Conservation (phyloP, 2,329 filamentous ascomycete species). For the Exophiala sp. region DNA sequence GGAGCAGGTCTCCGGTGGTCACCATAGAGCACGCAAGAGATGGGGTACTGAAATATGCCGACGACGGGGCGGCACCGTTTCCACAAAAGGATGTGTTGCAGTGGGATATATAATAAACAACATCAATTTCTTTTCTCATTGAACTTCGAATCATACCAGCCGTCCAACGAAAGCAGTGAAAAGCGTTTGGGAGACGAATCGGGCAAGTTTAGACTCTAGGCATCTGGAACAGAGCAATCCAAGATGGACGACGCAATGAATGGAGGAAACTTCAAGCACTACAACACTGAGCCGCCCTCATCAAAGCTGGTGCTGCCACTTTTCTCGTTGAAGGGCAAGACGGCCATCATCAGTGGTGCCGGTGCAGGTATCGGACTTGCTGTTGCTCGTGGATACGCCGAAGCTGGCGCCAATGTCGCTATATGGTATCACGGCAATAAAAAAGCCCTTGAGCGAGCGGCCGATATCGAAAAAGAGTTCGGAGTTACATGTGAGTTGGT, state of each 20-base stretch:
- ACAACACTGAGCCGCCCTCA: slow-evolving; percentile 51
- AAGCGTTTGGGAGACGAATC: too few species aligned
- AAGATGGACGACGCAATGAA: slow-evolving; percentile 38
- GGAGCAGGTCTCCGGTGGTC: too few species aligned
- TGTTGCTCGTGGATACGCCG: slow-evolving; percentile 63
- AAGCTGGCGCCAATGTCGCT: slow-evolving; percentile 68
- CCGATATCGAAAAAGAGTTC: slow-evolving; percentile 62
- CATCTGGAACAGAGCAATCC: slow-evolving; percentile 6
- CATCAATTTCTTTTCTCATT: too few species aligned
- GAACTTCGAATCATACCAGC: too few species aligned
- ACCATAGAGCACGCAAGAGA: too few species aligned
- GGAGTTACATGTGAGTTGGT: slow-evolving; percentile 52
- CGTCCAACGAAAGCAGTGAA: too few species aligned
- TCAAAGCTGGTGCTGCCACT: slow-evolving; percentile 57
- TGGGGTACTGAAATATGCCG: too few species aligned
- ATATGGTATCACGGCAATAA: slow-evolving; percentile 71
- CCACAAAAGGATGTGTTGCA: too few species aligned
- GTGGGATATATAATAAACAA: too few species aligned
- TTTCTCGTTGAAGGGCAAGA: slow-evolving; percentile 67
- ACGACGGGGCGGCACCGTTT: too few species aligned
- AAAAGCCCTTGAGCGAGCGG: slow-evolving; percentile 52
- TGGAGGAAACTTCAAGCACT: slow-evolving; percentile 54
- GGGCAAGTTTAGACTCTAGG: neutral
- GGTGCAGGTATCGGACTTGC: slow-evolving; percentile 66
- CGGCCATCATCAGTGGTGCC: slow-evolving; percentile 67